These are phyloP conservation scores for Flaveria bidentis DNA, from an alignment of 129 eudicot species.

Conservation along the genomic window DNA sequence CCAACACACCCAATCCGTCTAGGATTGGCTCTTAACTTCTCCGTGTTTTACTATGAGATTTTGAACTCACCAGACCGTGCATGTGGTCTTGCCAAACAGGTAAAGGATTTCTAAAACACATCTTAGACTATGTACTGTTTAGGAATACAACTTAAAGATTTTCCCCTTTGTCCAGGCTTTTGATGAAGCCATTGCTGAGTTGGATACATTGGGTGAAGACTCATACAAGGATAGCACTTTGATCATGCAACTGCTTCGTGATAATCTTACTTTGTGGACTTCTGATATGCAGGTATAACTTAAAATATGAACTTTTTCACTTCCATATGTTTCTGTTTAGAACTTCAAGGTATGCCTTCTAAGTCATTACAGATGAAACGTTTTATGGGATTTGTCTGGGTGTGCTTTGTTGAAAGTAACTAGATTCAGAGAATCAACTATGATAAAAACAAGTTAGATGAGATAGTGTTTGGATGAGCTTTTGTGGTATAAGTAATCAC, in stretches of 20 bases:
- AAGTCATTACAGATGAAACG: not conserved
- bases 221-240: conserved; percentile 85
- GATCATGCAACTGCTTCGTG: conserved; percentile 81
- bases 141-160: not conserved
- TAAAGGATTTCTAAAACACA: conserved; percentile 12
- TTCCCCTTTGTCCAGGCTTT: conserved; percentile 46
- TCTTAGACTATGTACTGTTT: not conserved
- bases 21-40: conserved; percentile 74
- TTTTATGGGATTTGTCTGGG: not conserved
- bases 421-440: not conserved
- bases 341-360: not conserved
- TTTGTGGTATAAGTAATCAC: too few relatives aligned
- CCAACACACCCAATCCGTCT: conserved; percentile 75
- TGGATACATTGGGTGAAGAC: conserved; percentile 78
- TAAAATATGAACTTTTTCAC: not conserved
- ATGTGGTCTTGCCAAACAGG: conserved; percentile 73
- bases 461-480: not conserved
- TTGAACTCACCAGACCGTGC: conserved; percentile 74
- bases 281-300: conserved; percentile 76
- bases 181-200: conserved; percentile 83
- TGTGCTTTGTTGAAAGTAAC: not conserved
- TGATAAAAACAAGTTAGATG: not conserved
- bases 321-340: not conserved
- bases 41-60: conserved; percentile 71
- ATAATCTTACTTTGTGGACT: conserved; percentile 76